Evolutionary conservation across 2,329 filamentous ascomycete genomes (phyloP), one percentile per base, ranked within the genome.

Genomic region (Dactylellina cionopaga): DNA sequence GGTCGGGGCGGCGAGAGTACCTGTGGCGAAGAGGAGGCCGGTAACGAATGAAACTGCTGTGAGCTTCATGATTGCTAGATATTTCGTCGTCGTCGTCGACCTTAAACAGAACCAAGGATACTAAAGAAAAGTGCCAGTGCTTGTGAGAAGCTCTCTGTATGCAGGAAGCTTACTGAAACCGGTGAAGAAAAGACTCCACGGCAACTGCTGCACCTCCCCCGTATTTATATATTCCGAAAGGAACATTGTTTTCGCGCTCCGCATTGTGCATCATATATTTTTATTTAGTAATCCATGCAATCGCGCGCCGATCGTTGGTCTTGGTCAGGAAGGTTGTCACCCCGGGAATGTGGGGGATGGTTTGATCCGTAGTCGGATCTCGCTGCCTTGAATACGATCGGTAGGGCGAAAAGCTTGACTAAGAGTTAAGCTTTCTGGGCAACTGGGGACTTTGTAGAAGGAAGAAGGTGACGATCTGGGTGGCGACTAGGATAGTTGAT

Each of bases 1-100:
- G 15, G 41, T 24, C 4, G 65, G 25, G n/a, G 66, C 62, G 6
- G 66, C 66, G 24, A 64, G 29, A 13, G 66, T 29, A n/a, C 58
- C 35, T 10, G 66, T 64, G 7, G 66, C 43, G 33, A 55, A 63
- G 17, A 71, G 41, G 41, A 59, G 37, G 1, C 63, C 54, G 4
- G 51, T 17, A 33, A 55, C 19, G 22, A 41, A 10, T 15, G 51
- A 55, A 15, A 24, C 13, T 10, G 31, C 35, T 17, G 33, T 15
- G 22, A 15, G 41, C 51, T 33, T 31, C 51, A 55, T 55, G 6
- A 6, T 55, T 39, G 41, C 49, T n/a, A 24, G 13, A 55, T 17
- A 25, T 27, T 10, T 25, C 31, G 31, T 27, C 22, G 22, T 41
- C 13, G 19, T 33, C 27, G 22, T 17, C 15, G 33, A 22, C 11